These are phyloP conservation scores for Boletus sp. DNA, from an alignment of 1,284 basidiomycete genomes.

Conservation along the genomic window DNA sequence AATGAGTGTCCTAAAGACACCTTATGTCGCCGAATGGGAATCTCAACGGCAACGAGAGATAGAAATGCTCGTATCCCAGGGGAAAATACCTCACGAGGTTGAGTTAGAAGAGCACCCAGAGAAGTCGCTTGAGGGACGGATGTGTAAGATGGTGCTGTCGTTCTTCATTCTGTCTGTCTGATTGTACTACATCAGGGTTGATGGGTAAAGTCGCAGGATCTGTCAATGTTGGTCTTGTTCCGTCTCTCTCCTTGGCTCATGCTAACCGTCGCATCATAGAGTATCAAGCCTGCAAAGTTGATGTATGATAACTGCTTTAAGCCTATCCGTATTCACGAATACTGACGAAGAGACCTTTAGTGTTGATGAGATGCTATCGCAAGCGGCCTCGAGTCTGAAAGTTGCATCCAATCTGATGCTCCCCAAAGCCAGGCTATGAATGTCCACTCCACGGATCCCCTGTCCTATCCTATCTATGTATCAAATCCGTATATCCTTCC, in stretches of 20 bases:
- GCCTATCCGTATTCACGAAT: not conserved
- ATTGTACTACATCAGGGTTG: conserved; percentile 47
- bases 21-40: conserved; percentile 72
- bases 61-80: conserved; percentile 54
- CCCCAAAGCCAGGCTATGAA: conserved; percentile 44
- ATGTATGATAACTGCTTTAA: conserved; percentile 50
- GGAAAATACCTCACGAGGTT: conserved; percentile 72
- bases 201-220: conserved; percentile 86
- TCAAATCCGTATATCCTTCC: not conserved
- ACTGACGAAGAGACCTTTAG: conserved; percentile 32
- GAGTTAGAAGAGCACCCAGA: conserved; percentile 71
- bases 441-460: not conserved
- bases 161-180: conserved; percentile 6
- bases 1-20: conserved; percentile 74
- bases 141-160: conserved; percentile 45
- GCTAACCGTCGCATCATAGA: conserved; percentile 34
- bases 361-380: conserved; percentile 67
- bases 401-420: conserved; percentile 35
- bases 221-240: conserved; percentile 48
- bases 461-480: not conserved
- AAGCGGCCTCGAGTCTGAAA: conserved; percentile 47
- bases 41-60: conserved; percentile 57
- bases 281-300: conserved; percentile 76
- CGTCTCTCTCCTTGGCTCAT: not conserved
- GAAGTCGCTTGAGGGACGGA: conserved; percentile 55